These are phyloP conservation scores for Coemansia sp. DNA, from an alignment of 192 early-diverging fungal genomes.

Conservation along the genomic window DNA sequence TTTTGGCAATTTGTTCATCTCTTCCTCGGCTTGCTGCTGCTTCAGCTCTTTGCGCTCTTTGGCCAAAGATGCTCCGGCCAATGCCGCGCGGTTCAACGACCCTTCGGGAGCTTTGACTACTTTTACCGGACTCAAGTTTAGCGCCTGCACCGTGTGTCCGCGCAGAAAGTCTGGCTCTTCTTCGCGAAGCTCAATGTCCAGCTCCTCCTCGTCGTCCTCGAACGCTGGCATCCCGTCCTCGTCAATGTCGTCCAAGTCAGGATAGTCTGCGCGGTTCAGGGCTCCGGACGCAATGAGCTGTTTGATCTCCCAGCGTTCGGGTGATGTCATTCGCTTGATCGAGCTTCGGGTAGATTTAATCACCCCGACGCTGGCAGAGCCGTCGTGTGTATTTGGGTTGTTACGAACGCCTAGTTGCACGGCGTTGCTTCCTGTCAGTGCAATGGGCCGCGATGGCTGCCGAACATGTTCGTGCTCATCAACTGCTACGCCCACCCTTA, in stretches of 20 bases:
- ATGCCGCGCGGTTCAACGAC: constrained; percentile 90
- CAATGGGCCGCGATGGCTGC: constrained; percentile 12
- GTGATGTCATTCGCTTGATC: constrained; percentile 86
- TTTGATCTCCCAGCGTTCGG: constrained; percentile 96
- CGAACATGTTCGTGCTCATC: constrained; percentile 9
- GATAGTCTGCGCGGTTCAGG: constrained; percentile 79
- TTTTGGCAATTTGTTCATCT: constrained; percentile 78
- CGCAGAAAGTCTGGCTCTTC: constrained; percentile 94
- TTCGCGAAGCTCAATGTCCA: constrained; percentile 96
- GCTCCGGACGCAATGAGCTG: constrained; percentile 96
- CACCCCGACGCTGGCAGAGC: background rate
- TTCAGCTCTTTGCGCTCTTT: constrained; percentile 93
- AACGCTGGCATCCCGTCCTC: constrained; percentile 74
- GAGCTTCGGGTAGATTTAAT: constrained; percentile 26
- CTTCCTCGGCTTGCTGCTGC: constrained; percentile 77
- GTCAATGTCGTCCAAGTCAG: constrained; percentile 78
- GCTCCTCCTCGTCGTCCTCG: constrained; percentile 89
- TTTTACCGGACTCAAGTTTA: constrained; percentile 93
- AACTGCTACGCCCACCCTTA: constrained; percentile 57
- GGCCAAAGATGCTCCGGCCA: constrained; percentile 87
- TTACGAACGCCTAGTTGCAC: constrained; percentile 20
- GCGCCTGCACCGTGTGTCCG: constrained; percentile 82
- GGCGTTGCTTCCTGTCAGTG: constrained; percentile 34
- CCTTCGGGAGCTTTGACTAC: constrained; percentile 98
- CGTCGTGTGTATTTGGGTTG: background rate